Evolutionary conservation across 495 filamentous ascomycete genomes (phyloP).

Genomic region (Parmelia sp.): DNA sequence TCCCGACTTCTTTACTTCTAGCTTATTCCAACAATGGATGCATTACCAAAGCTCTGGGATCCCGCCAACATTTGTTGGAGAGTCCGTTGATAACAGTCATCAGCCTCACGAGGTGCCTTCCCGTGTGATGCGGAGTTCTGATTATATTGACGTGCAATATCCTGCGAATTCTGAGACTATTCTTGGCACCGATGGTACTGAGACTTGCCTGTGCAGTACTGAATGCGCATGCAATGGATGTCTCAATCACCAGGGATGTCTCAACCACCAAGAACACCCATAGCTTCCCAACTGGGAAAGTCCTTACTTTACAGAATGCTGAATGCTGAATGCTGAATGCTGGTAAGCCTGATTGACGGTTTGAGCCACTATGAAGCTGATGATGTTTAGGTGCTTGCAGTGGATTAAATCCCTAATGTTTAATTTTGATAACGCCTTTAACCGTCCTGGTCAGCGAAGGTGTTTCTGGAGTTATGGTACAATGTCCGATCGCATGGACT

Average conservation of each 20-base stretch:
- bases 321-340: no score
- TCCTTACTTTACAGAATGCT: neutral
- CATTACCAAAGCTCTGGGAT: neutral
- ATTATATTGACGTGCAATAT: conserved; percentile 45
- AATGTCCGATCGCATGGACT: neutral
- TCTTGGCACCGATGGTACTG: conserved; percentile 43
- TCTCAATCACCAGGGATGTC: conserved; percentile 45
- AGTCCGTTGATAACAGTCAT: neutral
- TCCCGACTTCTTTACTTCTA: neutral
- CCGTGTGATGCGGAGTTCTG: conserved; percentile 24
- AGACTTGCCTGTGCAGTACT: conserved; percentile 45
- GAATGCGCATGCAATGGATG: conserved; percentile 48
- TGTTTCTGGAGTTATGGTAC: neutral
- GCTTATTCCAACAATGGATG: neutral
- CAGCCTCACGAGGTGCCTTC: neutral
- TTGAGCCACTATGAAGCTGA: neutral
- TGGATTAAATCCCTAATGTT: no score
- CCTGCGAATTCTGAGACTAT: conserved; percentile 34
- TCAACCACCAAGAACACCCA: conserved; percentile 29
- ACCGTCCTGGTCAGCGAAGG: neutral
- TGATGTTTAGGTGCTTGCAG: neutral
- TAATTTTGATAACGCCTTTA: neutral
- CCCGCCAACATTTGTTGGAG: neutral
- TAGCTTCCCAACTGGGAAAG: no score
- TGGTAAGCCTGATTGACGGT: neutral